Base-by-base conservation (phyloP, 1,284 basidiomycete genomes). In the Cutaneotrichosporon sp. region DNA sequence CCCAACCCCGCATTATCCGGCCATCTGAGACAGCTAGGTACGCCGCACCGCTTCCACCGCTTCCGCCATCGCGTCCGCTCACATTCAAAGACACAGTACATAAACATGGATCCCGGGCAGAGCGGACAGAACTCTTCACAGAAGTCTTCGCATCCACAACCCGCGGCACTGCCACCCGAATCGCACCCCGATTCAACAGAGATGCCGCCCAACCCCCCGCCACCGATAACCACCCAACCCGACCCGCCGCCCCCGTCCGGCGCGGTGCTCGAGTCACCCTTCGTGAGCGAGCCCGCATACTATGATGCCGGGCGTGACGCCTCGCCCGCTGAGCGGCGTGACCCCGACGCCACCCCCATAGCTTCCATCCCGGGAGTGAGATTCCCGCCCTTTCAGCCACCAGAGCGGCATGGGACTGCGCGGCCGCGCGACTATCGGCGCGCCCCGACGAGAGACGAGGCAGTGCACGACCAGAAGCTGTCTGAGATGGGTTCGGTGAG, bases 401-500 rank as follows among this genome's bases (percentile, higher is more conserved):
- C 51, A 8, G 51, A 53, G 22, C 33, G 51, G 34, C 33, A 53
- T 14, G 51, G 34, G 11, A 53, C 51, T 4, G 51, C 51, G 10
- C 22, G 16, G 22, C 51, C 51, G 11, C 20, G 22, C 11, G 51
- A 53, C 3, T 53, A 53, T 22, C 34, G 20, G 22, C 31, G 22
- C 10, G n/a, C n/a, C 2, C 34, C 20, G 51, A 11, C 29, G 5
- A 20, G 13, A 7, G 51, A 38, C 20, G 51, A 53, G 14, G 20
- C 31, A 8, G 51, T 16, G 22, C 33, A 34, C 18, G 46, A 54
- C 38, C 31, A 54, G n/a, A 54, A 36, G n/a, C 16, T 54, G 10
- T 42, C 53, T n/a, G 38, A 42, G 22, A 54, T 54, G 53, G 53
- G 53, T n/a, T 54, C 53, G 22, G 53, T 54, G n/a, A 54, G 53